These are phyloP conservation scores for Poa pratensis DNA, from an alignment of 176 grass and related monocot genomes.

Conservation along the genomic window DNA sequence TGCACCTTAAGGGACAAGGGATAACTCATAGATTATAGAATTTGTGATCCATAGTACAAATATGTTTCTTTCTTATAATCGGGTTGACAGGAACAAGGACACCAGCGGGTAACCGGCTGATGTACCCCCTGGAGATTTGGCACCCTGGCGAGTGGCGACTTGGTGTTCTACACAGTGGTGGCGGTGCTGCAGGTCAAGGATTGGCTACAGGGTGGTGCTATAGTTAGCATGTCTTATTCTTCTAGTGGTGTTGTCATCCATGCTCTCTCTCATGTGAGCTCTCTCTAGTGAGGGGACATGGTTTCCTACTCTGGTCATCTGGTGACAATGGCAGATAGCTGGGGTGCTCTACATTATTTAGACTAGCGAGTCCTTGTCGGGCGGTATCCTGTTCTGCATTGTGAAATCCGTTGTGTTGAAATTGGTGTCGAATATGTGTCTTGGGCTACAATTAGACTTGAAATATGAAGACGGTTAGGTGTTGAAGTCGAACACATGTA, in stretches of 20 bases:
- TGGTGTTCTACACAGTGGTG: not conserved
- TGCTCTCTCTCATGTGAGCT: not conserved
- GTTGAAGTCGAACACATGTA: no score
- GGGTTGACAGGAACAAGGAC: slow-evolving; percentile 37
- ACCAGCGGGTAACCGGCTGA: not conserved
- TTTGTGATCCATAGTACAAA: slow-evolving; percentile 27
- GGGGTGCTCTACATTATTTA: not conserved
- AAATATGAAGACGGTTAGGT: no score
- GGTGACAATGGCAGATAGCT: not conserved
- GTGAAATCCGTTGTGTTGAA: no score
- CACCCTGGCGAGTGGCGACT: not conserved
- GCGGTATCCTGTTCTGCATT: not conserved
- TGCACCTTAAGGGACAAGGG: slow-evolving; percentile 32
- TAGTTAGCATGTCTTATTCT: not conserved
- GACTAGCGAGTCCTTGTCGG: not conserved
- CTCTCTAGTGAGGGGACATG: not conserved
- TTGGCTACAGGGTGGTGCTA: not conserved
- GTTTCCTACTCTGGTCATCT: not conserved
- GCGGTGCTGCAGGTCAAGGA: not conserved
- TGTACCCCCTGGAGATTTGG: not conserved
- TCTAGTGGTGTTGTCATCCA: not conserved
- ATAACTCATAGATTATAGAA: slow-evolving; percentile 29
- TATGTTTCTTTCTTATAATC: slow-evolving; percentile 40
- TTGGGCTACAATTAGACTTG: no score
- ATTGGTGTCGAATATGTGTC: no score